phyloP scores from a whole-genome alignment of 2,329 filamentous ascomycete species.

The Fusarium napiforme region DNA sequence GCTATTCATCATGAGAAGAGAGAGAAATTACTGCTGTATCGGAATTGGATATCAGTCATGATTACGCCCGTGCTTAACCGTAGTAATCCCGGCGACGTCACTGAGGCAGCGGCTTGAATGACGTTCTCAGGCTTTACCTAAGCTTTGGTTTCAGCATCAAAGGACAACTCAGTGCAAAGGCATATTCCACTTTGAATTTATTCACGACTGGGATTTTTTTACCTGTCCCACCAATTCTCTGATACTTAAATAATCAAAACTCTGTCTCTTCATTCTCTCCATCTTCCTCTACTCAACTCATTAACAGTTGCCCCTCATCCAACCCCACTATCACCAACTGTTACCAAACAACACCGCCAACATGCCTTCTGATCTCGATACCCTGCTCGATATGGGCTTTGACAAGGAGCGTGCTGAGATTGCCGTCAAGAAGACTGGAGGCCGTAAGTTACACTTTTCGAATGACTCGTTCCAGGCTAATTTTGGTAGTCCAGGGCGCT shows the following conservation, averaged over 20 bases:
- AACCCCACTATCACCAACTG: constrained; percentile 39
- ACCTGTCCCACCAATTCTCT: background rate
- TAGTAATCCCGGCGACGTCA: constrained; percentile 40
- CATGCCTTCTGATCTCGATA: constrained; percentile 68
- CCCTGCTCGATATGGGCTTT: constrained; percentile 80
- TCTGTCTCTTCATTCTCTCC: background rate
- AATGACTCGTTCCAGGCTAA: constrained; percentile 5
- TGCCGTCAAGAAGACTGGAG: constrained; percentile 85
- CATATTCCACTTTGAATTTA: background rate
- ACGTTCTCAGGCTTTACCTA: constrained; percentile 37
- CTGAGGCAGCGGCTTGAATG: constrained; percentile 44
- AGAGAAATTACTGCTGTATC: background rate
- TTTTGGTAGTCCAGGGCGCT: constrained; percentile 79
- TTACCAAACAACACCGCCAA: constrained; percentile 53
- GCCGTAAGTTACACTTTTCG: constrained; percentile 65
- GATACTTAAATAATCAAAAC: background rate
- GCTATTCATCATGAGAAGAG: background rate
- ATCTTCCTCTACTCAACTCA: background rate
- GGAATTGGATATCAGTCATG: background rate
- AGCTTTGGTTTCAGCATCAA: constrained; percentile 9
- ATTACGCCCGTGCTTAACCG: constrained; percentile 33
- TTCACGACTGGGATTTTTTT: background rate
- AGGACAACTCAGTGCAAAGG: background rate
- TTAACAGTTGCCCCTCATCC: constrained; percentile 22
- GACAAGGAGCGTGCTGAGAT: constrained; percentile 83